Evolutionary conservation across 176 grass and related monocot genomes (phyloP), one percentile per base, ranked within the genome.

Genomic region (Phoenix dactylifera): DNA sequence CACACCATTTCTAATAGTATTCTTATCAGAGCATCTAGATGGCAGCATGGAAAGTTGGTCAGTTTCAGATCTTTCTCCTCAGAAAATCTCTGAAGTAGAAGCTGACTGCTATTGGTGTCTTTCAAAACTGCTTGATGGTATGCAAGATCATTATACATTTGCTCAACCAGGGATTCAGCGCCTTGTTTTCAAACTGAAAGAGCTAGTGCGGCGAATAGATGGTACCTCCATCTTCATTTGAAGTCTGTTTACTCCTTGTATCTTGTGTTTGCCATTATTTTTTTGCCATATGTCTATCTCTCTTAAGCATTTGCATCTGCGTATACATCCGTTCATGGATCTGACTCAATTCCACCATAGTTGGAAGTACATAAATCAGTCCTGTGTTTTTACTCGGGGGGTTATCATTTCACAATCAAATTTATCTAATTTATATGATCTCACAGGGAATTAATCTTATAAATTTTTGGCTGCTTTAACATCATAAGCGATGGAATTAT

Each of bases 141-240:
- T 95, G 90, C 90, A 95, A 58, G 90, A 95, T 59, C 90, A 95
- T 69, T 95, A 95, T 66, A 95, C 86, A 17, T 95, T 95, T 86
- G 90, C 90, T 24, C 93, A 98, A 75, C 93, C 87, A 32, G 93
- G 87, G 77, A 98, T 98, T 75, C 93, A 98, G 70, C 87, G 87
- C 28, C 93, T 98, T 58, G 79, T 92, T 76, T 98, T 98, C 70
- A 85, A 62, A 49, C 76, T 98, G 52, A 88, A 88, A 69, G 87
- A 92, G 68, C 74, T 98, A n/a, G 93, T 98, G 60, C 50, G 77
- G 22, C 83, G 84, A 15, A 92, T 98, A 63, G 84, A 98, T 26
- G 93, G 93, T 98, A 95, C 14, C 52, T 55, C 4, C 16, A 35
- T 4, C 16, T 30, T 62, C 39, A 54, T 54, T 7, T 49, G 16